phyloP scores from a whole-genome alignment of 495 filamentous ascomycete species.

The Immersiella caudata region DNA sequence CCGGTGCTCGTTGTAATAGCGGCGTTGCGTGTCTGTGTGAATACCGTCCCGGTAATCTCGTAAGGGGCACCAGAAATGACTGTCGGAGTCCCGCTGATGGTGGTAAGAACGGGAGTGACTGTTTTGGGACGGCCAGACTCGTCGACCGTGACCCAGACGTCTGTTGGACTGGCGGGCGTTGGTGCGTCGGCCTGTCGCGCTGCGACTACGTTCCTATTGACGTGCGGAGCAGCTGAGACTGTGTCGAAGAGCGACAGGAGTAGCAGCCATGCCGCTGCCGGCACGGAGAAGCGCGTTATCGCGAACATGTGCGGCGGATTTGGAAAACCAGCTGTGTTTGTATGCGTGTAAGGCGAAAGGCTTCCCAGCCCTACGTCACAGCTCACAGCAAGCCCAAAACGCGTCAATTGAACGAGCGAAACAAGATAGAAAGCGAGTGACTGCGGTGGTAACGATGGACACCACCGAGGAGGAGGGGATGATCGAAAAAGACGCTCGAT shows the following conservation, averaged over 20 bases:
- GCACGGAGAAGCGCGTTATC: neutral
- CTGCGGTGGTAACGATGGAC: neutral
- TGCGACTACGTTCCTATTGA: slow-evolving; percentile 4
- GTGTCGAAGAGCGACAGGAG: slow-evolving; percentile 13
- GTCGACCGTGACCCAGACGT: slow-evolving; percentile 47
- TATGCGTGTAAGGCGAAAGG: slow-evolving; percentile 3
- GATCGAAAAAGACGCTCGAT: neutral
- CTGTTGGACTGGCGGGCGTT: slow-evolving; percentile 22
- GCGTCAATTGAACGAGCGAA: slow-evolving; percentile 17
- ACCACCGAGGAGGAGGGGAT: neutral
- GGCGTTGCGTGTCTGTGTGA: slow-evolving; percentile 39
- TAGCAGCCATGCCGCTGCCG: slow-evolving; percentile 26
- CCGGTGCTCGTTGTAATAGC: slow-evolving; percentile 35
- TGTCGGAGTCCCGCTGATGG: slow-evolving; percentile 43
- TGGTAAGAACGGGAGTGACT: slow-evolving; percentile 45
- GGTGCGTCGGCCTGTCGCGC: slow-evolving; percentile 11
- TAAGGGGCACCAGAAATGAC: slow-evolving; percentile 43
- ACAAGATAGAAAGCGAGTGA: neutral
- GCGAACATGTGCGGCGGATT: slow-evolving; percentile 4
- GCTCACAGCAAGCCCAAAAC: slow-evolving; percentile 1
- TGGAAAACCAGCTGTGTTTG: slow-evolving; percentile 19
- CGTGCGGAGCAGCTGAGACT: slow-evolving; percentile 10
- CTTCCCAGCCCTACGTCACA: neutral
- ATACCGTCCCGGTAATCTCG: slow-evolving; percentile 45
- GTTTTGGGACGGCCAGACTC: slow-evolving; percentile 39